A percentile compares a stretch with the other conserved stretches of the same genome.
Conservation (phyloP, 2,329 filamentous ascomycete genomes). For the Chalaropsis ovoidea region DNA sequence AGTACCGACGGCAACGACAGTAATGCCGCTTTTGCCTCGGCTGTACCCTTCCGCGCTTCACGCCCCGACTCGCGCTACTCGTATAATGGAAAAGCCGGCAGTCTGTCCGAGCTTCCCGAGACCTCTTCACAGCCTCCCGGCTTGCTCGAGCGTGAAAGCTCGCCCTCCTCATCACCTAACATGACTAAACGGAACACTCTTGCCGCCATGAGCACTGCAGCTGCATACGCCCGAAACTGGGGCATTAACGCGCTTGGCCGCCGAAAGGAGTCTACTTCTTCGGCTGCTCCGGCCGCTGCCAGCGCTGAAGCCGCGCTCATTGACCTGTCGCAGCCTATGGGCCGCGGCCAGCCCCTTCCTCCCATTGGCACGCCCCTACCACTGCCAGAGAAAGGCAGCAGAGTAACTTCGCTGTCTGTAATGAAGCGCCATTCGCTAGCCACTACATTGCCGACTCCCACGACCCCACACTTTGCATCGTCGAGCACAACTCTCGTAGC, state of each 20-base stretch:
- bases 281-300: constrained; percentile 14
- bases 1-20: background rate
- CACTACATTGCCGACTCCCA: background rate
- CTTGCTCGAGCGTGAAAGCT: background rate
- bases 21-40: background rate
- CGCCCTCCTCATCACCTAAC: background rate
- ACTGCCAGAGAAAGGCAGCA: constrained; percentile 51
- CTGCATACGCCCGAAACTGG: constrained; percentile 49
- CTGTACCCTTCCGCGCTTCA: constrained; percentile 6
- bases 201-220: constrained; percentile 46
- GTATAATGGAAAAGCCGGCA: constrained; percentile 2
- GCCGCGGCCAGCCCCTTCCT: constrained; percentile 69
- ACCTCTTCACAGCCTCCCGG: background rate
- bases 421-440: constrained; percentile 48
- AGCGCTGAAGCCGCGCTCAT: constrained; percentile 30
- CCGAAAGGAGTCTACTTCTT: constrained; percentile 32
- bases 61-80: constrained; percentile 15
- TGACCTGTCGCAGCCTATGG: constrained; percentile 59
- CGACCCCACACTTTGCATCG: background rate
- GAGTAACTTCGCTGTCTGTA: constrained; percentile 46
- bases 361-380: constrained; percentile 73
- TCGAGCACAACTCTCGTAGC: constrained; percentile 31
- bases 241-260: constrained; percentile 48
- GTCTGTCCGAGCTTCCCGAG: constrained; percentile 1
- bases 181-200: constrained; percentile 35